These are phyloP conservation scores for Trametopsis cervina DNA, from an alignment of 768 basidiomycete genomes.

Conservation along the genomic window DNA sequence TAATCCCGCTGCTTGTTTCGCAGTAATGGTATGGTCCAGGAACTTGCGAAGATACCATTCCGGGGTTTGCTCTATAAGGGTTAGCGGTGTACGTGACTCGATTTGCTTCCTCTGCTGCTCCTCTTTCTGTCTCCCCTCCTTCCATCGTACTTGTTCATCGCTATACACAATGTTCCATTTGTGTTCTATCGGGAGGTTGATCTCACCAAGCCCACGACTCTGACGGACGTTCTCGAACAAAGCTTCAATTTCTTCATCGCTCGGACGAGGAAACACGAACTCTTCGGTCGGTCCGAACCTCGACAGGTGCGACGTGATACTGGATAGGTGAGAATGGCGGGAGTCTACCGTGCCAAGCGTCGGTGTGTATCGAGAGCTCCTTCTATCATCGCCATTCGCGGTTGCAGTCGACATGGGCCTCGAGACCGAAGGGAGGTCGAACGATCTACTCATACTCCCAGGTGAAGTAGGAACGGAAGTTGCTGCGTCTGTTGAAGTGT, in stretches of 20 bases:
- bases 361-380: slow-evolving; percentile 33
- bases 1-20: slow-evolving; percentile 73
- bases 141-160: slow-evolving; percentile 76
- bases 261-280: slow-evolving; percentile 75
- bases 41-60: slow-evolving; percentile 94
- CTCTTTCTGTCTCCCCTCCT: slow-evolving; percentile 59
- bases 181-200: slow-evolving; percentile 63
- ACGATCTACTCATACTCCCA: slow-evolving; percentile 15
- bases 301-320: slow-evolving; percentile 26
- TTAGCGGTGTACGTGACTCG: slow-evolving; percentile 47
- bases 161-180: slow-evolving; percentile 91
- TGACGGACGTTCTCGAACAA: slow-evolving; percentile 75
- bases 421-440: slow-evolving; percentile 17
- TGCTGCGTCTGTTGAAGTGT: slow-evolving; percentile 48
- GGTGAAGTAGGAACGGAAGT: slow-evolving; percentile 27
- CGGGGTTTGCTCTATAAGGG: slow-evolving; percentile 63
- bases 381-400: neutral
- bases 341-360: slow-evolving; percentile 55
- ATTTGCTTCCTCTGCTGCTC: slow-evolving; percentile 54
- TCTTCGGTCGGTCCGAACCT: slow-evolving; percentile 41
- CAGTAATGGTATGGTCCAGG: slow-evolving; percentile 76
- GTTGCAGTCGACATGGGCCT: slow-evolving; percentile 23
- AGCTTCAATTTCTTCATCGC: slow-evolving; percentile 69
- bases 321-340: slow-evolving; percentile 55
- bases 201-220: slow-evolving; percentile 56